Conservation (phyloP, 306 rosid species). For the Vicia sativa region DNA sequence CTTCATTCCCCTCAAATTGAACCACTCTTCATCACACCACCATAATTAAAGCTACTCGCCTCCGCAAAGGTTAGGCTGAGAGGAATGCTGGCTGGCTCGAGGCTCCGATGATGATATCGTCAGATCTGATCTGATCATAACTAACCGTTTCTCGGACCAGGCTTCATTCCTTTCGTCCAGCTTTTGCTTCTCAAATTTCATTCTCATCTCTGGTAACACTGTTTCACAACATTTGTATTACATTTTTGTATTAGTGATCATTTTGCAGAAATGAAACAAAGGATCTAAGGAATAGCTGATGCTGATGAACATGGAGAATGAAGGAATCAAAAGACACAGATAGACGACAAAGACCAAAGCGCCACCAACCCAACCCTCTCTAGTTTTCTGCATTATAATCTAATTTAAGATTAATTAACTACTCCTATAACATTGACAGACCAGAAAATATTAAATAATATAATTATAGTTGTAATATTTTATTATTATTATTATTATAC, state of each 20-base stretch:
- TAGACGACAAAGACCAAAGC: background rate
- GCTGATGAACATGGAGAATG: background rate
- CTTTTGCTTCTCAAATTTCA: conserved; percentile 36
- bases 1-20: conserved; percentile 79
- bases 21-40: too few species aligned
- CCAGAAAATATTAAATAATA: too few species aligned
- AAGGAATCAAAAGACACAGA: conserved; percentile 23
- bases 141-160: conserved; percentile 78
- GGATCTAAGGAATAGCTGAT: background rate
- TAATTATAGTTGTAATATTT: too few species aligned
- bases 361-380: conserved; percentile 25
- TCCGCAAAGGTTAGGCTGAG: conserved; percentile 67
- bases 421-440: too few species aligned
- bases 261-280: too few species aligned
- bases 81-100: conserved; percentile 52
- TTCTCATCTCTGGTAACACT: conserved; percentile 31
- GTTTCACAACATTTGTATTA: too few species aligned
- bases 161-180: conserved; percentile 90
- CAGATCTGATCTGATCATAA: background rate
- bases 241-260: background rate
- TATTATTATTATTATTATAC: background rate
- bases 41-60: too few species aligned
- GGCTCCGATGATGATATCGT: background rate
- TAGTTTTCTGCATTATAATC: conserved; percentile 36
- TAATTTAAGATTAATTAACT: conserved; percentile 1